Conservation (phyloP, 805 yeast genomes). For the Starmerella sp. region DNA sequence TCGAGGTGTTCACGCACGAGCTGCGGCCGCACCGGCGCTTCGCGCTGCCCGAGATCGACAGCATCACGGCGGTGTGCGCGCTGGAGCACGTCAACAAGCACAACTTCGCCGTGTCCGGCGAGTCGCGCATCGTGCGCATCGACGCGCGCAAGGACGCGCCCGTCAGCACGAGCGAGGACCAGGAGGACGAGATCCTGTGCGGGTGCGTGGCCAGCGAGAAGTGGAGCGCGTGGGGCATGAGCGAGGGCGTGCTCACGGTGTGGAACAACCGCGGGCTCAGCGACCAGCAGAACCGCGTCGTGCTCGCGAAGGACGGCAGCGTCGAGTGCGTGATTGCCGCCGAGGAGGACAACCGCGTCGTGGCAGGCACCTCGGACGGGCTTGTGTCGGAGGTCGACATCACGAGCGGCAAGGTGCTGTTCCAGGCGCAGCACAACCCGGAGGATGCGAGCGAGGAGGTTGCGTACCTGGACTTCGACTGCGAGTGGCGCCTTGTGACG, state of each 20-base stretch:
- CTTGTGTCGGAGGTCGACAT: slow-evolving; percentile 55
- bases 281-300: slow-evolving; percentile 73
- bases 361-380: slow-evolving; percentile 64
- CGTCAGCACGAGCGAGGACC: slow-evolving; percentile 65
- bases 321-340: slow-evolving; percentile 55
- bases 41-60: slow-evolving; percentile 53
- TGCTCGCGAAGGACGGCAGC: slow-evolving; percentile 51
- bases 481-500: slow-evolving; percentile 63
- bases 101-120: slow-evolving; percentile 69
- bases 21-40: slow-evolving; percentile 42
- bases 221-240: slow-evolving; percentile 70
- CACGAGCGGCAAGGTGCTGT: slow-evolving; percentile 51
- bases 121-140: slow-evolving; percentile 66
- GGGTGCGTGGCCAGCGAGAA: slow-evolving; percentile 56
- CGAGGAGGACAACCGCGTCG: slow-evolving; percentile 29
- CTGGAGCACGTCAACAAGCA: slow-evolving; percentile 58
- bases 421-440: slow-evolving; percentile 51
- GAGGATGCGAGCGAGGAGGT: slow-evolving; percentile 53
- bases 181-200: slow-evolving; percentile 81
- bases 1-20: slow-evolving; percentile 49
- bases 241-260: slow-evolving; percentile 76
- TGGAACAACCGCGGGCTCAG: slow-evolving; percentile 57
- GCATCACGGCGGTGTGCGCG: slow-evolving; percentile 43
- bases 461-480: slow-evolving; percentile 63
- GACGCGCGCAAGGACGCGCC: slow-evolving; percentile 62